Percentiles rank a stretch among this genome's conserved stretches.
Conservation (phyloP, 345 rosid genomes). For the Aquilaria yunnanensis region DNA sequence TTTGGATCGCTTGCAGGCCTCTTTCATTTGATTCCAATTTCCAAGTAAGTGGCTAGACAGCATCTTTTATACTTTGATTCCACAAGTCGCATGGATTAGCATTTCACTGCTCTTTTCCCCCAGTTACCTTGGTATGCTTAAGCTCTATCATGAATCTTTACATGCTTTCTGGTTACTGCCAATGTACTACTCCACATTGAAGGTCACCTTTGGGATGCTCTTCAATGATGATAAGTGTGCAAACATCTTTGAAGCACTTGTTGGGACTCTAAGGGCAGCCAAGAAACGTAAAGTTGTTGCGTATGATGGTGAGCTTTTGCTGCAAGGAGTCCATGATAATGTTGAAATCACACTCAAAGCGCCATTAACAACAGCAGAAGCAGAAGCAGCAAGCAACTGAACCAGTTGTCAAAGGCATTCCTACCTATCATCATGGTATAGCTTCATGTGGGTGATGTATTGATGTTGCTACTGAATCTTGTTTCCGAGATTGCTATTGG, state of each 20-base stretch:
- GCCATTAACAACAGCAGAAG: slow-evolving; percentile 20
- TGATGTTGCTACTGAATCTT: neutral
- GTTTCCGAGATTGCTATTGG: neutral
- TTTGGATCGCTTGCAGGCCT: no score
- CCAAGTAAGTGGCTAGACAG: no score
- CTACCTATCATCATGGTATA: no score
- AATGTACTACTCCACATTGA: neutral
- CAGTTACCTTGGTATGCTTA: no score
- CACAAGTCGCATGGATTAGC: no score
- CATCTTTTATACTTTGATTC: no score
- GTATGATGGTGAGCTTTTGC: slow-evolving; percentile 73
- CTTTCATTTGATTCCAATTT: no score
- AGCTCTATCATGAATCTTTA: no score
- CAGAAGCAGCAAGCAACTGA: slow-evolving; percentile 12
- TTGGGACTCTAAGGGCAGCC: slow-evolving; percentile 93
- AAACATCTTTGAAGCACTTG: slow-evolving; percentile 91
- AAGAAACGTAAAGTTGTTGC: slow-evolving; percentile 72
- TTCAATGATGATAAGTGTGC: slow-evolving; percentile 87
- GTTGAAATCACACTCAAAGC: slow-evolving; percentile 77
- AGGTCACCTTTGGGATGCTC: slow-evolving; percentile 90
- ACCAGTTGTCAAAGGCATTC: neutral
- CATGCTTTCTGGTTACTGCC: no score
- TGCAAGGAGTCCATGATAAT: slow-evolving; percentile 93
- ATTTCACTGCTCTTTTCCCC: no score
- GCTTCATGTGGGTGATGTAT: neutral